Percentiles rank a stretch among this genome's conserved stretches.
Evolutionary conservation across 2,329 filamentous ascomycete species (phyloP).

Genomic region (Samsoniella hepiali): DNA sequence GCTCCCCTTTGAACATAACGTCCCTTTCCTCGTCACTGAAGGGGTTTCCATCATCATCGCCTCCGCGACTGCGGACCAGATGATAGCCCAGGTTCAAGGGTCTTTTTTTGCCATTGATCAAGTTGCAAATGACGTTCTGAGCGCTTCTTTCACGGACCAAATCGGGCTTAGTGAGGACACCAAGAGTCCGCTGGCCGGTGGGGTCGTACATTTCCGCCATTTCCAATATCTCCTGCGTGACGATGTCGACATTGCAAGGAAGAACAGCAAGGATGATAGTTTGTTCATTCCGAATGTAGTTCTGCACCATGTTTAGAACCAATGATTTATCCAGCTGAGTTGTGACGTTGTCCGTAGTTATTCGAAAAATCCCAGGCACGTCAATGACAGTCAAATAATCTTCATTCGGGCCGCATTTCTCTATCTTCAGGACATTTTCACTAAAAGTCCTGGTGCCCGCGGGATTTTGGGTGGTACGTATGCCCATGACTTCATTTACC

Average conservation of each 20-base stretch:
- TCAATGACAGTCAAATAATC: slow-evolving; percentile 52
- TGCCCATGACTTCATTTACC: slow-evolving; percentile 45
- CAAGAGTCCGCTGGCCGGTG: slow-evolving; percentile 38
- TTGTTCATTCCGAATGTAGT: slow-evolving; percentile 43
- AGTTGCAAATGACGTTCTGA: slow-evolving; percentile 18
- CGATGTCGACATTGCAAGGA: slow-evolving; percentile 41
- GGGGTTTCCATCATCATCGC: slow-evolving; percentile 17
- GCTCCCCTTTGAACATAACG: background rate
- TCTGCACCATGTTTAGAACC: slow-evolving; percentile 46
- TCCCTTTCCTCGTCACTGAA: background rate
- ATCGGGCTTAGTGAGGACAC: slow-evolving; percentile 47
- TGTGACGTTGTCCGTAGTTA: slow-evolving; percentile 37
- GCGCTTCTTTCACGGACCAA: slow-evolving; percentile 30
- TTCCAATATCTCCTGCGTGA: slow-evolving; percentile 43
- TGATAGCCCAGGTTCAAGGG: slow-evolving; percentile 26
- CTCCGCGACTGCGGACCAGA: slow-evolving; percentile 26
- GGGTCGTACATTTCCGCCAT: slow-evolving; percentile 36
- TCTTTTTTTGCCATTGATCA: slow-evolving; percentile 21
- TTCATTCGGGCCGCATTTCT: slow-evolving; percentile 43
- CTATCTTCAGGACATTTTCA: slow-evolving; percentile 40
- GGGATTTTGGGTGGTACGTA: slow-evolving; percentile 28
- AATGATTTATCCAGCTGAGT: slow-evolving; percentile 43
- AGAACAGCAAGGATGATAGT: slow-evolving; percentile 43
- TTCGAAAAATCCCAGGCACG: slow-evolving; percentile 51
- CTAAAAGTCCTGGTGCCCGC: slow-evolving; percentile 38